Evolutionary conservation across 768 basidiomycete genomes (phyloP).

Genomic region (Agrocybe chaxingu): DNA sequence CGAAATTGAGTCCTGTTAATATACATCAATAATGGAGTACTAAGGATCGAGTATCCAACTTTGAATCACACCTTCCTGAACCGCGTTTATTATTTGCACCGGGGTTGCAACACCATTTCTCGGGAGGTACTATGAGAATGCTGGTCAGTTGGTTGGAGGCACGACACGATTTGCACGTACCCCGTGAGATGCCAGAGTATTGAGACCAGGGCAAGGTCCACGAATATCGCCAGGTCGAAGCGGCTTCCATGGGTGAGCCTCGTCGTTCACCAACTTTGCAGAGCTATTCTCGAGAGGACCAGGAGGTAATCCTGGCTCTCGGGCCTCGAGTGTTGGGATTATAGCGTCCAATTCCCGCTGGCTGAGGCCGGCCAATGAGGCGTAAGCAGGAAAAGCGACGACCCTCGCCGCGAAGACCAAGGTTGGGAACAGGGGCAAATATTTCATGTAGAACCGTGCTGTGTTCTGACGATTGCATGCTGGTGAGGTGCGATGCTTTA

Average conservation of each 20-base stretch:
- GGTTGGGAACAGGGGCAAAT: no score
- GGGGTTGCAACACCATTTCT: slow-evolving; percentile 11
- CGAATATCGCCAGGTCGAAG: slow-evolving; percentile 10
- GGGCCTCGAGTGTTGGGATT: slow-evolving; percentile 7
- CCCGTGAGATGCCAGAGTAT: slow-evolving; percentile 20
- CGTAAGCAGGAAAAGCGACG: slow-evolving; percentile 20
- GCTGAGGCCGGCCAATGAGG: slow-evolving; percentile 21
- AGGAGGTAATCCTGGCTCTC: slow-evolving; percentile 6
- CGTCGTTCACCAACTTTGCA: slow-evolving; percentile 16
- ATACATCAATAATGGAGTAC: no score
- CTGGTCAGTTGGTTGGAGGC: background rate
- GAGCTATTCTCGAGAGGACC: slow-evolving; percentile 15
- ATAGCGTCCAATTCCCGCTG: slow-evolving; percentile 15
- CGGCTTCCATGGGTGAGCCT: slow-evolving; percentile 16
- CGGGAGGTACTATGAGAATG: slow-evolving; percentile 10
- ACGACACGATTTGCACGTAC: slow-evolving; percentile 1
- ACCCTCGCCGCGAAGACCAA: no score
- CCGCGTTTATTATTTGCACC: slow-evolving; percentile 8
- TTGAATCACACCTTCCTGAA: slow-evolving; percentile 13
- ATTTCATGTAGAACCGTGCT: no score
- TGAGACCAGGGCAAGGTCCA: slow-evolving; percentile 18
- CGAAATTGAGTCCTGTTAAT: no score
- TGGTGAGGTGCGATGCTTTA: no score
- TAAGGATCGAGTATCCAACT: no score
- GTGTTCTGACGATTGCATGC: no score